A percentile compares a stretch with the other conserved stretches of the same genome.
Conservation (phyloP, 176 grass and related monocot genomes). For the Alloteropsis semialata region DNA sequence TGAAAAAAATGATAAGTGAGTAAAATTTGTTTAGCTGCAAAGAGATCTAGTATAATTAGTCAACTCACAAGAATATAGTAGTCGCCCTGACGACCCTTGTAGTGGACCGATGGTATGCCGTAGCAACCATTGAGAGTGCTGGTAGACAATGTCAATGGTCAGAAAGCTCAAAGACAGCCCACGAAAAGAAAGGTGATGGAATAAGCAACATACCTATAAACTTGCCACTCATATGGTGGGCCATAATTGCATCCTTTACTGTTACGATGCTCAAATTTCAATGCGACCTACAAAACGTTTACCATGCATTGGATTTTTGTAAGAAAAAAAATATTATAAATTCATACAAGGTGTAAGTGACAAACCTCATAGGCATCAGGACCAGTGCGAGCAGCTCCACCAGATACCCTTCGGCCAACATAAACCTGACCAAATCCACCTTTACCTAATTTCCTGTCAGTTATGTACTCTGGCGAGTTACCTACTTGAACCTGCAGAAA, state of each 20-base stretch:
- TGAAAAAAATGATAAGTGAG: constrained; percentile 30
- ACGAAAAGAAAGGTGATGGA: constrained; percentile 10
- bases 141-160: constrained; percentile 28
- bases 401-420: constrained; percentile 85
- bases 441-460: constrained; percentile 93
- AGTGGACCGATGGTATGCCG: constrained; percentile 81
- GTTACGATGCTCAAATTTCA: constrained; percentile 88
- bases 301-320: constrained; percentile 12
- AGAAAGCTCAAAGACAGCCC: constrained; percentile 20
- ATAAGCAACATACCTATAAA: constrained; percentile 69
- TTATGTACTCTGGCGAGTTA: constrained; percentile 86
- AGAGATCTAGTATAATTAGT: constrained; percentile 24
- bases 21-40: constrained; percentile 13
- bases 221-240: constrained; percentile 95
- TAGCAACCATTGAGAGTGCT: constrained; percentile 84
- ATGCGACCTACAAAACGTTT: constrained; percentile 54
- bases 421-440: constrained; percentile 99
- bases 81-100: constrained; percentile 85
- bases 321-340: constrained; percentile 7
- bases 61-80: constrained; percentile 80
- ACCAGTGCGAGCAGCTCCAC: constrained; percentile 64
- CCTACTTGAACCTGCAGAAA: constrained; percentile 85
- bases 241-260: constrained; percentile 96
- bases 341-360: constrained; percentile 5
- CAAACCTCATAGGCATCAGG: constrained; percentile 90